A percentile compares a stretch with the other conserved stretches of the same genome.
These are phyloP conservation scores for Stereocaulon alpinum DNA, from an alignment of 495 filamentous ascomycete species.

Conservation along the genomic window DNA sequence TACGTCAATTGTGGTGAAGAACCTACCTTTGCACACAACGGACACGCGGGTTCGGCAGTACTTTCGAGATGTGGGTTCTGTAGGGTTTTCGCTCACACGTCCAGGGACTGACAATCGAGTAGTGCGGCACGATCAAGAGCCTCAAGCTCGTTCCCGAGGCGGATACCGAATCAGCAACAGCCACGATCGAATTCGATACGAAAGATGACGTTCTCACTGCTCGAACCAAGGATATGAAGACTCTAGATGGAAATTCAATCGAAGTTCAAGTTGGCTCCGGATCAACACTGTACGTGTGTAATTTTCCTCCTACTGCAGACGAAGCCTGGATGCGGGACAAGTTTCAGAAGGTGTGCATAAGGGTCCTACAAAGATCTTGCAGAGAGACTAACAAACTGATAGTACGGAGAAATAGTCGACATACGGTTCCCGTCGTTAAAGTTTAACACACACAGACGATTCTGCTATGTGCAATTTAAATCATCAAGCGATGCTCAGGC, in stretches of 20 bases:
- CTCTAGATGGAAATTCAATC: conserved; percentile 58
- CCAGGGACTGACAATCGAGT: conserved; percentile 21
- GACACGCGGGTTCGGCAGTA: conserved; percentile 72
- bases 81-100: background rate
- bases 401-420: conserved; percentile 72
- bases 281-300: conserved; percentile 79
- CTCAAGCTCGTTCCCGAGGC: conserved; percentile 52
- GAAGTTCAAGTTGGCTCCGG: conserved; percentile 60
- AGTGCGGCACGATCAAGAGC: conserved; percentile 71
- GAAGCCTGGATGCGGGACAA: conserved; percentile 67
- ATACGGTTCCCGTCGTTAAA: conserved; percentile 87
- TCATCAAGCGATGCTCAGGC: conserved; percentile 50
- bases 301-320: conserved; percentile 79
- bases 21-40: conserved; percentile 58
- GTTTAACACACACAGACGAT: conserved; percentile 75
- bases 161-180: conserved; percentile 49
- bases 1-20: conserved; percentile 68
- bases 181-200: conserved; percentile 74
- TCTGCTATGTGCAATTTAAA: conserved; percentile 87
- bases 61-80: conserved; percentile 59
- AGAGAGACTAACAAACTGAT: conserved; percentile 21
- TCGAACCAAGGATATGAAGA: conserved; percentile 68
- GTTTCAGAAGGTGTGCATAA: conserved; percentile 48
- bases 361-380: conserved; percentile 2
- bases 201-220: conserved; percentile 72